Conservation (phyloP, 805 yeast genomes). For the Cephaloascus albidus region DNA sequence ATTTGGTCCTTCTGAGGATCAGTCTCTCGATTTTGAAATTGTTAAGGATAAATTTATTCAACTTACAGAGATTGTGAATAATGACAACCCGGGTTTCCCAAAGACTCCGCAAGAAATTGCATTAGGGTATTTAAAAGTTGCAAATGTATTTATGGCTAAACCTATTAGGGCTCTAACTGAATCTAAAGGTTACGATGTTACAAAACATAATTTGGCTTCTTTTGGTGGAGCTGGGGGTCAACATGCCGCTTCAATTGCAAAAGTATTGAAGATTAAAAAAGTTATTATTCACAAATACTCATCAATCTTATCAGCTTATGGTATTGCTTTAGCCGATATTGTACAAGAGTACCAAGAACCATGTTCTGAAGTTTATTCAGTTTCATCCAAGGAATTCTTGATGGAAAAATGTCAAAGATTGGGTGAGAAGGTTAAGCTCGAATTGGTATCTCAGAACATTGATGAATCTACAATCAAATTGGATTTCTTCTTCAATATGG, state of each 20-base stretch:
- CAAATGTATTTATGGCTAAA: conserved; percentile 85
- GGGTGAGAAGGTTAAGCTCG: background rate
- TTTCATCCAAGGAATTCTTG: conserved; percentile 2
- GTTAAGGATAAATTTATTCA: conserved; percentile 40
- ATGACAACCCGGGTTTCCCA: too few relatives aligned
- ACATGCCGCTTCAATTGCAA: conserved; percentile 73
- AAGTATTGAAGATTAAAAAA: conserved; percentile 54
- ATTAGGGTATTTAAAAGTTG: conserved; percentile 71
- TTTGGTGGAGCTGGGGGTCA: conserved; percentile 97
- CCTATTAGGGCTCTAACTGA: conserved; percentile 82
- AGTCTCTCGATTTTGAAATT: conserved; percentile 51
- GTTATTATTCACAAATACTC: conserved; percentile 76
- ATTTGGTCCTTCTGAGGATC: conserved; percentile 66
- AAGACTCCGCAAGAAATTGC: conserved; percentile 61
- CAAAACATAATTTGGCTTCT: conserved; percentile 65
- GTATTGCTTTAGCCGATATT: conserved; percentile 81
- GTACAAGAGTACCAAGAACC: conserved; percentile 78
- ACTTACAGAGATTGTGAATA: conserved; percentile 49
- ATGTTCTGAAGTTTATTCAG: conserved; percentile 37
- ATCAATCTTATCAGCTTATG: conserved; percentile 79
- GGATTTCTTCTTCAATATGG: conserved; percentile 10
- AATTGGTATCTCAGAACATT: background rate
- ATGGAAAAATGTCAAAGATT: background rate
- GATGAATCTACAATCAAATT: conserved; percentile 7
- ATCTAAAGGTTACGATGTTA: conserved; percentile 64